Conservation (phyloP, 192 early-diverging fungal genomes). For the Gryganskiella cystojenkinii region DNA sequence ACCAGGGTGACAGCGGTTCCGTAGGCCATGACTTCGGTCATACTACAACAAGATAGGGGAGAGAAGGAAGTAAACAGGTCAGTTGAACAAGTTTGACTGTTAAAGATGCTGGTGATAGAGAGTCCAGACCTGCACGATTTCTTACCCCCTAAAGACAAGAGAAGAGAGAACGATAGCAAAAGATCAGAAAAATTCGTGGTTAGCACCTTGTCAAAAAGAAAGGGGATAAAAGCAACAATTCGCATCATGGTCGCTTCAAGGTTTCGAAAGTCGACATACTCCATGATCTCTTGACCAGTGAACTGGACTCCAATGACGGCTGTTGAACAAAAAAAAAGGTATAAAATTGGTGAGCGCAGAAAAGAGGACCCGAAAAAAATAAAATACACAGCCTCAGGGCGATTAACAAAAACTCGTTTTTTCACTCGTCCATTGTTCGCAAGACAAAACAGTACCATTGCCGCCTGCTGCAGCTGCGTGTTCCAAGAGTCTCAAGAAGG, state of each 20-base stretch:
- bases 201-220: too few species aligned
- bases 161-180: too few species aligned
- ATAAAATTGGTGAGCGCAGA: background rate
- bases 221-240: too few species aligned
- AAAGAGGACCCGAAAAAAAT: background rate
- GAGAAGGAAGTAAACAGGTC: too few species aligned
- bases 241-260: too few species aligned
- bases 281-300: conserved; percentile 43
- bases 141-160: too few species aligned
- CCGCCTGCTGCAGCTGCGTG: conserved; percentile 45
- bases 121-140: too few species aligned
- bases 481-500: conserved; percentile 41
- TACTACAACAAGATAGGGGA: conserved; percentile 9
- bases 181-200: too few species aligned
- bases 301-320: conserved; percentile 48
- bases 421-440: background rate
- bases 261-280: conserved; percentile 26
- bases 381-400: too few species aligned
- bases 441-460: conserved; percentile 24
- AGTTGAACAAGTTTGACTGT: too few species aligned
- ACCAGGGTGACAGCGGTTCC: conserved; percentile 40
- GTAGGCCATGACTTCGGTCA: conserved; percentile 48
- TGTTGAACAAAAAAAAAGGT: background rate
- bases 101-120: too few species aligned
- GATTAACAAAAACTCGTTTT: too few species aligned